Evolutionary conservation across 139 green algal genomes (phyloP), one percentile per base, ranked within the genome.

Genomic region (Micromonas commoda): DNA sequence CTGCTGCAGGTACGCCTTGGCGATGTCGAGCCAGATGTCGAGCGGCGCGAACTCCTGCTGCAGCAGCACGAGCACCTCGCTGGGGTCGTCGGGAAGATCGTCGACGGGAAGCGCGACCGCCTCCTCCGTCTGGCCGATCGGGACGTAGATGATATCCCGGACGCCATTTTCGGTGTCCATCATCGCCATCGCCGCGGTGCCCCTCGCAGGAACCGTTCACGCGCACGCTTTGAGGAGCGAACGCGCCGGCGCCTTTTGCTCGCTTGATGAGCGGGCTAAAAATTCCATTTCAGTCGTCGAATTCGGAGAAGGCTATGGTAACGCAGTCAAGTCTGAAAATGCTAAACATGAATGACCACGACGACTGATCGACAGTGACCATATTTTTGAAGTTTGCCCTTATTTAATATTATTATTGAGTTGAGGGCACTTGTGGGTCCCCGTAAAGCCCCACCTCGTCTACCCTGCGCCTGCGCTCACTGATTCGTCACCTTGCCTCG

Each of bases 21-120:
- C 37, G 28, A 64, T 21, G n/a, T 77, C 34, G 19, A 77, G 2
- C 71, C 71, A 77, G 28, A 35, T 28, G 6, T 16, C 24, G 2
- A 77, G 65, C 4, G 71, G 71, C 13, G 73, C 57, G 24, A 73
- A 24, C 61, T 79, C 73, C 60, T 53, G 23, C 61, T 70, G 57
- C 1, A 79, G 33, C 13, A 73, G 21, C 19, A 26, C 73, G 31
- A 73, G 33, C 0, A 79, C 2, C 28, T 79, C 53, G 1, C 37
- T 33, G 0, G 31, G 21, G 2, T 70, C 31, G 20, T 77, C 35
- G 9, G 71, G 35, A 19, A 77, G 71, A 35, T 64, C 39, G 38
- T 77, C 13, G 16, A 64, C 26, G 9, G 33, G 37, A 31, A 77
- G 28, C 37, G 19, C 37, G 19, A 77, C 71, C 28, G n/a, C 24